These are phyloP conservation scores for Saccharomycopsis sp. DNA, from an alignment of 805 yeast genomes.

Conservation along the genomic window DNA sequence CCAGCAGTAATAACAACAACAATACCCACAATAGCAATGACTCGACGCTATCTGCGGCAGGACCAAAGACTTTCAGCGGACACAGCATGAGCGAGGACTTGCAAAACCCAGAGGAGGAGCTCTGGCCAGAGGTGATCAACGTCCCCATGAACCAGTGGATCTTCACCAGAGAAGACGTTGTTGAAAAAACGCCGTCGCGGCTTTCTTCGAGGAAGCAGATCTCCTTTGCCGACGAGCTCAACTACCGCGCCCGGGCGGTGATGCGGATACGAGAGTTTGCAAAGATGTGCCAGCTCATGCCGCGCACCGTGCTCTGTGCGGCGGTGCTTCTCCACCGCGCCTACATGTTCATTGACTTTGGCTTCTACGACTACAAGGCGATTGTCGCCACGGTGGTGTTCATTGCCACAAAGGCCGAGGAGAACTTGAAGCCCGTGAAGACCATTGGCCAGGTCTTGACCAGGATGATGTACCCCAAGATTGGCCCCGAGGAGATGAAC, in stretches of 20 bases:
- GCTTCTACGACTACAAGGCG: constrained; percentile 13
- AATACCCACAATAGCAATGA: too few species aligned
- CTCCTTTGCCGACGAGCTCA: constrained; percentile 8
- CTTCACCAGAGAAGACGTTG: constrained; percentile 13
- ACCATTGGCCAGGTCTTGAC: constrained; percentile 12
- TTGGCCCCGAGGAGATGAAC: constrained; percentile 10
- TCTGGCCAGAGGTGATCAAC: constrained; percentile 20
- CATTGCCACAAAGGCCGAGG: constrained; percentile 21
- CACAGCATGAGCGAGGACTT: neutral
- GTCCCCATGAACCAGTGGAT: constrained; percentile 19
- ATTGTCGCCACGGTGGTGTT: constrained; percentile 18
- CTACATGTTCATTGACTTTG: constrained; percentile 18
- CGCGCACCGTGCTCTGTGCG: constrained; percentile 17
- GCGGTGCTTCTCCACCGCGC: constrained; percentile 11
- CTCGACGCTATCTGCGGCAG: too few species aligned
- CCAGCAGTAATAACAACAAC: too few species aligned
- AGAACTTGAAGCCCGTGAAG: constrained; percentile 14
- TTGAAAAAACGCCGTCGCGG: constrained; percentile 15
- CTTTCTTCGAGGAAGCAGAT: constrained; percentile 1
- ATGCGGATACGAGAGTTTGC: constrained; percentile 13
- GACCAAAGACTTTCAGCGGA: neutral
- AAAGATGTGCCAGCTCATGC: constrained; percentile 3
- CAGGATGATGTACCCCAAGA: constrained; percentile 6
- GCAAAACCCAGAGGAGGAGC: constrained; percentile 7
- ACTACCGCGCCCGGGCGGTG: constrained; percentile 12